Base-by-base conservation (phyloP, 352 stramenopile genomes). In the Thraustotheca clavata region DNA sequence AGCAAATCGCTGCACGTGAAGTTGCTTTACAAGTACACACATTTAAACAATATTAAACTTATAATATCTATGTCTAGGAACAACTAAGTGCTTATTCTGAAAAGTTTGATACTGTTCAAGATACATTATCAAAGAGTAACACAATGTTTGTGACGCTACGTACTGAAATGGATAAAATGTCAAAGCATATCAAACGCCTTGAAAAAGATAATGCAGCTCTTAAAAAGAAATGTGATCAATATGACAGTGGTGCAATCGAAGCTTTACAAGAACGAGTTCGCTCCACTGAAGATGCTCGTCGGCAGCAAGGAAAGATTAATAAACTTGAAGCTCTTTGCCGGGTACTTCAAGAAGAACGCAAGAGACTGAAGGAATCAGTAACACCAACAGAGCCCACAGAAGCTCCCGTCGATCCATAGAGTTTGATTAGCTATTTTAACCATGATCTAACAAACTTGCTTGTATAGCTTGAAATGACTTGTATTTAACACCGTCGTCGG, bases 151-250 rank as follows among this genome's bases (percentile, higher is more conserved):
- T 73, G 5, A 88, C 77, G 3, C 88, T 92, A 66, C 83, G 85
- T 24, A 70, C 83, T n/a, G 85, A 94, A 52, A 92, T 94, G 72
- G 81, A 91, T 65, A 92, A 92, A 70, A 90, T 94, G 83, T 71
- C 74, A 33, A 94, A 94, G 70, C 76, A 85, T 18, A 90, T 79
- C n/a, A 91, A 91, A 65, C 86, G 87, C 39, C 67, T 94, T 2
- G 85, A 94, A 69, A 94, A 92, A 59, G 85, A 94, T 47, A 94
- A 94, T 59, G 35, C 72, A 20, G 70, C 81, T 16, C 71, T 94
- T 0, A 80, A 84, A 54, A 92, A 87, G 50, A 94, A 94, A 49
- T 91, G 81, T 65, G 80, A 80, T 31, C 71, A 77, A 43, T 94
- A 94, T 65, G 85, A 94, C 67, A 76, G 67, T 33, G 76, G 75